Base-by-base conservation (phyloP, 306 rosid species). In the Phaseolus lunatus region DNA sequence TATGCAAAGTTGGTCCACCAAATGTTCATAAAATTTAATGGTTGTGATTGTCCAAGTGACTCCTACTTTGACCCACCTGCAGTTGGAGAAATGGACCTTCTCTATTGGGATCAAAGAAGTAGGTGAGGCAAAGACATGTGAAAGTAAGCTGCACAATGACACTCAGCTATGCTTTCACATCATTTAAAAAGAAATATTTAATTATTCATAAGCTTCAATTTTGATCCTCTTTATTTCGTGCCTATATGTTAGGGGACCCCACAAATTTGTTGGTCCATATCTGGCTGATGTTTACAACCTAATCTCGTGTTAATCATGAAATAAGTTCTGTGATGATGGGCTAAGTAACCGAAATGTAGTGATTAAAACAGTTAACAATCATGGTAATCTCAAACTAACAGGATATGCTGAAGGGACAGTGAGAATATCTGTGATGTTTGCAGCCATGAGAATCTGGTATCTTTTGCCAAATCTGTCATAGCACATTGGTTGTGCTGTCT, bases 81-180 rank as follows among this genome's bases (percentile, higher is more conserved):
- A 87, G 96, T 90, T 94, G 84, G 70, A 90, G 85, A 64, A 87
- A 86, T 86, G 75, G 94, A 90, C 92, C 83, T 87, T 91, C 97
- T 67, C 86, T 80, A 81, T 83, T 87, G 78, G 52, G 80, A 87
- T 76, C 82, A 84, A 80, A 76, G 70, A 82, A 84, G 81, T 82
- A 64, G 72, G 76, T 84, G 67, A 72, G 79, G 84, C 83, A 85
- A 41, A 76, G 81, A 79, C 92, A 91, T 82, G 91, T 86, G 92
- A 84, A 81, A 86, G 48, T 64, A 71, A 81, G 84, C 68, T 85
- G 58, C 83, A 57, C 76, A 80, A 78, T 80, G 83, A 78, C 88
- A 80, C 88, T 82, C 67, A 44, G 84, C 86, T 90, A 70, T 84
- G 79, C 87, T 82, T 72, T 82, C 82, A 85, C 86, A 83, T 90